These are phyloP conservation scores for Primulina tabacum DNA, from an alignment of 257 asterid genomes.

Conservation along the genomic window DNA sequence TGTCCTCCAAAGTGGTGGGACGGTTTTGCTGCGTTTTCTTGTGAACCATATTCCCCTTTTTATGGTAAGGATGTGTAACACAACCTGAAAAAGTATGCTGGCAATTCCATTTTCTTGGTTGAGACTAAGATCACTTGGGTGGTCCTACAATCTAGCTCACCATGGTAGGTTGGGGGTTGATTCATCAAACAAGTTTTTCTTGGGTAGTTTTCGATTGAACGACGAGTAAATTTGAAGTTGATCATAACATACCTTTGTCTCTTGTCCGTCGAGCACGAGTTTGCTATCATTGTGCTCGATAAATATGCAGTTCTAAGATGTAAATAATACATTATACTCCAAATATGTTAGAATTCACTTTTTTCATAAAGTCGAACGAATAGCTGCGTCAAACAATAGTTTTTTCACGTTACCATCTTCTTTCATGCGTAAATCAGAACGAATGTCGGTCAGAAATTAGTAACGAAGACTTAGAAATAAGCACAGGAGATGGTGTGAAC, in stretches of 20 bases:
- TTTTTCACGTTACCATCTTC: too few relatives aligned
- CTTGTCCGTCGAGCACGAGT: background rate
- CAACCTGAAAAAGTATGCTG: slow-evolving; percentile 9
- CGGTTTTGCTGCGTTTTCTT: background rate
- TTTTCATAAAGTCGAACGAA: too few relatives aligned
- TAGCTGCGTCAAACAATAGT: background rate
- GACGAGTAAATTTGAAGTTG: background rate
- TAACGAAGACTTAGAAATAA: too few relatives aligned
- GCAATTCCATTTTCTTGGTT: slow-evolving; percentile 17
- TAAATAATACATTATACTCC: background rate
- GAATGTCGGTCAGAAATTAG: background rate
- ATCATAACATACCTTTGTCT: background rate
- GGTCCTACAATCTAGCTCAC: slow-evolving; percentile 21
- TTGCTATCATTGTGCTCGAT: background rate
- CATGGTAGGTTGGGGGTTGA: slow-evolving; percentile 3
- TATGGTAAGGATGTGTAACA: background rate
- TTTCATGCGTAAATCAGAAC: background rate
- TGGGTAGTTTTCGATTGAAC: background rate
- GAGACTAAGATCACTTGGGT: slow-evolving; percentile 23
- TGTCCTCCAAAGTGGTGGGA: slow-evolving; percentile 14
- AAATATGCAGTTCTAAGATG: background rate
- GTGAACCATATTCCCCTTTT: background rate
- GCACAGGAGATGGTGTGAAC: background rate
- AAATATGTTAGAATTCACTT: background rate
- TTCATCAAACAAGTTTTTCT: slow-evolving; percentile 11